These are phyloP conservation scores for Globisporangium solare DNA, from an alignment of 352 stramenopile genomes.

Conservation along the genomic window DNA sequence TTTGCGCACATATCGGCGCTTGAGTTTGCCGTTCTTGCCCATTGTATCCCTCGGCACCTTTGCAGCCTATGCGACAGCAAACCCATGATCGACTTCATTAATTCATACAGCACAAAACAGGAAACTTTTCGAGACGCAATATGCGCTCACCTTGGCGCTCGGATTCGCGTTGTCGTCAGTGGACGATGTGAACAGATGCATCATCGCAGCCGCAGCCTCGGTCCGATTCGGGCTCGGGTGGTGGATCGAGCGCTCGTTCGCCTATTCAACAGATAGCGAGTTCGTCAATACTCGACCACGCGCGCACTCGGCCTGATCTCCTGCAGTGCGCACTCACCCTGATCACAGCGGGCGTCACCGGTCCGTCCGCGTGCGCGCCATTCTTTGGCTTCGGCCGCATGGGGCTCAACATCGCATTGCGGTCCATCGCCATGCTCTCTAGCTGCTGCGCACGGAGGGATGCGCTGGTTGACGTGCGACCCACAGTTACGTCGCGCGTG, in stretches of 20 bases:
- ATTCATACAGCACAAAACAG: background rate
- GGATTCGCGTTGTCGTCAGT: slow-evolving; percentile 1
- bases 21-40: slow-evolving; percentile 30
- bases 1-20: slow-evolving; percentile 63
- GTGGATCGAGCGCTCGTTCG: slow-evolving; percentile 32
- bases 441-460: slow-evolving; percentile 2
- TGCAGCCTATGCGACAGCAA: slow-evolving; percentile 2
- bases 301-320: no score
- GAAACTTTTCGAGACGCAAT: background rate
- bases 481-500: slow-evolving; percentile 5
- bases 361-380: slow-evolving; percentile 7
- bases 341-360: slow-evolving; percentile 21
- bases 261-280: slow-evolving; percentile 3
- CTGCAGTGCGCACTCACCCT: background rate
- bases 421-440: slow-evolving; percentile 18
- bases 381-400: slow-evolving; percentile 20
- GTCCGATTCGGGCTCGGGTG: slow-evolving; percentile 76
- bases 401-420: slow-evolving; percentile 39
- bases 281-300: background rate
- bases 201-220: slow-evolving; percentile 73
- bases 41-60: slow-evolving; percentile 13
- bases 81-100: no score
- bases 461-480: background rate
- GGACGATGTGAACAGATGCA: slow-evolving; percentile 62
- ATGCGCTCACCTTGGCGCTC: slow-evolving; percentile 11